These are phyloP conservation scores for Penicillium paxilli DNA, from an alignment of 495 filamentous ascomycete genomes.

Conservation along the genomic window DNA sequence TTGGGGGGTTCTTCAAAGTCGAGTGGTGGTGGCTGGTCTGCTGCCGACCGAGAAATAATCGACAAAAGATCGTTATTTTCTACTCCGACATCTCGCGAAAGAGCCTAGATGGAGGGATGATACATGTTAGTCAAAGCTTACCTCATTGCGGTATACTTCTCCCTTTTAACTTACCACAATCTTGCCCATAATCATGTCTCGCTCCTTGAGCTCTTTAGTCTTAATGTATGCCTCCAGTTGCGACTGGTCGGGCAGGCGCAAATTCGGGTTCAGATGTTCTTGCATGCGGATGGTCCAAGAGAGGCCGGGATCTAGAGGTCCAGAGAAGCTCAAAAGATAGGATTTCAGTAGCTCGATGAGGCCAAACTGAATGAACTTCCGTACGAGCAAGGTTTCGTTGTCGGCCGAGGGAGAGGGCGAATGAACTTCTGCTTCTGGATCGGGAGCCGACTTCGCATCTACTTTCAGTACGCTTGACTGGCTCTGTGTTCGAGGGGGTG, in stretches of 20 bases:
- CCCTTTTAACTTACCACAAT: slow-evolving; percentile 65
- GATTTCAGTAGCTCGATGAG: slow-evolving; percentile 81
- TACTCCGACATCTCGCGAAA: slow-evolving; percentile 69
- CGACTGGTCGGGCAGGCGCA: slow-evolving; percentile 46
- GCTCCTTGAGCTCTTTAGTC: slow-evolving; percentile 60
- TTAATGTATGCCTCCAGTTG: slow-evolving; percentile 60
- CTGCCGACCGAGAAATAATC: slow-evolving; percentile 34
- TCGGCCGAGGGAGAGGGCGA: slow-evolving; percentile 49
- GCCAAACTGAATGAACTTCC: slow-evolving; percentile 79
- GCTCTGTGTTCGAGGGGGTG: slow-evolving; percentile 68
- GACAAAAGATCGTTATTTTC: slow-evolving; percentile 51
- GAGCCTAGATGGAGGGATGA: slow-evolving; percentile 52
- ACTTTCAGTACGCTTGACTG: slow-evolving; percentile 41
- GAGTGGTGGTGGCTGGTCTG: slow-evolving; percentile 38
- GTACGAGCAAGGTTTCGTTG: slow-evolving; percentile 60
- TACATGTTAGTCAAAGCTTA: too few species aligned
- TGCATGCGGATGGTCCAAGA: slow-evolving; percentile 73
- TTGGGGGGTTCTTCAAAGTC: slow-evolving; percentile 44
- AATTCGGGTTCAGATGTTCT: slow-evolving; percentile 64
- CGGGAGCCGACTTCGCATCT: slow-evolving; percentile 61
- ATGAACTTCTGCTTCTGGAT: slow-evolving; percentile 72
- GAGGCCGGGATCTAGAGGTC: slow-evolving; percentile 64
- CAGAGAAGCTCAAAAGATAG: slow-evolving; percentile 61
- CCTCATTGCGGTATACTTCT: too few species aligned
- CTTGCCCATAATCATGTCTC: slow-evolving; percentile 74